Evolutionary conservation across 1,139 yeast species (phyloP), one percentile per base, ranked within the genome.

Genomic region (Nakaseomyces nivariensis): DNA sequence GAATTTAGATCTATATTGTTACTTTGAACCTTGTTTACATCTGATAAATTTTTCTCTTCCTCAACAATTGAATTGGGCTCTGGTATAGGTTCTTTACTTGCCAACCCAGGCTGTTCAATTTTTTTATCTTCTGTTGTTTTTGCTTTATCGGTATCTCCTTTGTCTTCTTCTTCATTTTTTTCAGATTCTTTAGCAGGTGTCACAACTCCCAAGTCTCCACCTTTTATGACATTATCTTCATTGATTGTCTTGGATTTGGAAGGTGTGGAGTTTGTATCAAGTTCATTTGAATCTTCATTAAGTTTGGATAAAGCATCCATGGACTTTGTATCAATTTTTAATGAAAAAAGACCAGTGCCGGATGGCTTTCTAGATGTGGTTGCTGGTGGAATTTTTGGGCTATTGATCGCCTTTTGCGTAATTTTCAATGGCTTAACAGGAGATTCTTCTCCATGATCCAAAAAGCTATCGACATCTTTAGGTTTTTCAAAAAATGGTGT

Each of bases 391-490:
- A 43, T 17, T n/a, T 43, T 43, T 1, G 58, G 56, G 37, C 58
- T 53, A 46, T 52, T 52, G 11, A 49, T 56, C 3, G 60, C 57
- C 47, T 63, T 65, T 51, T 66, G 68, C 4, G 67, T 64, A 27
- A 66, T 61, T 42, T 64, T 65, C 33, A 66, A 50, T n/a, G 70
- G 70, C 51, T 66, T 66, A 3, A 66, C 70, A 0, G 69, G 67
- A 4, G 69, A 65, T 51, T 60, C 56, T 36, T 53, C 54, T 7
- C 41, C 45, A 11, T 47, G 49, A 36, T 51, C 51, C 4, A 48
- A 34, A 7, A 50, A 48, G 7, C 45, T 36, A 3, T 47, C 42
- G 4, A 49, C 43, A 17, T 45, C 42, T 13, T 41, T 24, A 6
- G 37, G 37, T 22, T 29, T 38, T 11, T 40, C 34, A 38, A 37